Base-by-base conservation (phyloP, 2,329 filamentous ascomycete species). In the Lasiodiplodia hormozganensis region DNA sequence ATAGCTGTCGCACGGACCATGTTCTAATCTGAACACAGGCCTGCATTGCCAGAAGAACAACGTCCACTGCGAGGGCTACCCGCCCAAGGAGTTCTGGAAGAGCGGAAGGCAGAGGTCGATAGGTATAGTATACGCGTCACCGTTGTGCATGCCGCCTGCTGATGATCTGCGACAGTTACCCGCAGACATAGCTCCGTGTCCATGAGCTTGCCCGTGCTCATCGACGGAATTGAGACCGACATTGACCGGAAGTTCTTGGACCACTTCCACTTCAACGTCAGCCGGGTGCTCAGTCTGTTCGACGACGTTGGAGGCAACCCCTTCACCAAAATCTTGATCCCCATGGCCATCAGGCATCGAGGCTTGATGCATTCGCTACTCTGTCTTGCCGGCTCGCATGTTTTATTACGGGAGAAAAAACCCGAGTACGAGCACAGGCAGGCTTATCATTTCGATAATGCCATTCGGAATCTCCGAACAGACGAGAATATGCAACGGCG, bases 11-110 rank as follows among this genome's bases (percentile, higher is more conserved):
- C 52, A 47, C 52, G 51, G 52, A 18, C 47, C 54, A 56, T 21
- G 28, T n/a, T 21, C 54, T 28, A 38, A 58, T 36, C 54, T 25
- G 31, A 23, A 25, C 7, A 31, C 56, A 68, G 66, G 66, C 49
- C 85, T 93, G 79, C 96, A 96, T 74, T 97, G 94, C 76, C 91
- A 96, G 81, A 97, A 97, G 85, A 97, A 97, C 77, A 93, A 93
- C 10, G 92, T 97, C 14, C 88, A 94, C 14, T 97, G 94, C 76
- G 93, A 97, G 80, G 94, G 94, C 14, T 97, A 97, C 76, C 92
- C 92, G 62, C 91, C 93, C 70, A 93, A 93, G 77, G 91, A 92
- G 69, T 87, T 93, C 65, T 97, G 94, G 94, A 93, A 90, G 78
- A 94, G 92, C 75, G 93, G 93, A 34, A 93, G 88, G 76, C 91